Conservation (phyloP, 495 filamentous ascomycete species). For the Xeromyces bisporus region DNA sequence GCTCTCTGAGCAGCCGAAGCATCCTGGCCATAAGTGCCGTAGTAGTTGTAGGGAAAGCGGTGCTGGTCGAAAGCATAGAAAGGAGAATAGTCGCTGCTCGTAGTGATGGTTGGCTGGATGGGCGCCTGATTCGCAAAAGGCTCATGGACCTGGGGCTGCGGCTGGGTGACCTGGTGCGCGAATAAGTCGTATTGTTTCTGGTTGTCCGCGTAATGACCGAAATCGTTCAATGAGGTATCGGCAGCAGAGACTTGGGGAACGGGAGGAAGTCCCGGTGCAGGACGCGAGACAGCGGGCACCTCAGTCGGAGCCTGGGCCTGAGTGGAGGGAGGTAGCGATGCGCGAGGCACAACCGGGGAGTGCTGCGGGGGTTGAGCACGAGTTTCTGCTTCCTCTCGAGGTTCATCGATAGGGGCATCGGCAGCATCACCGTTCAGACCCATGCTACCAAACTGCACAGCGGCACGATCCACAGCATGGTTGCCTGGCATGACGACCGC, state of each 20-base stretch:
- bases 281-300: slow-evolving; percentile 44
- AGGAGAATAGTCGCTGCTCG: slow-evolving; percentile 62
- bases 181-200: slow-evolving; percentile 87
- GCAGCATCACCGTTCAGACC: slow-evolving; percentile 62
- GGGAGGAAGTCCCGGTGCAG: slow-evolving; percentile 51
- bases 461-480: slow-evolving; percentile 78
- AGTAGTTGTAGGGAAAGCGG: slow-evolving; percentile 66
- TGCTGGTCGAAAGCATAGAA: slow-evolving; percentile 80
- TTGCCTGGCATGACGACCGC: slow-evolving; percentile 98
- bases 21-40: slow-evolving; percentile 63
- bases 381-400: slow-evolving; percentile 88
- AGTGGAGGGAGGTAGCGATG: slow-evolving; percentile 67
- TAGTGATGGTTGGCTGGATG: slow-evolving; percentile 35
- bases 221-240: slow-evolving; percentile 36
- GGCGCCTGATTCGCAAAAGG: slow-evolving; percentile 41
- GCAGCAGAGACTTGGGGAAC: slow-evolving; percentile 38
- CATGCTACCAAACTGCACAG: slow-evolving; percentile 97
- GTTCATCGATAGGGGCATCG: slow-evolving; percentile 74
- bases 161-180: slow-evolving; percentile 54
- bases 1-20: slow-evolving; percentile 51
- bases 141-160: slow-evolving; percentile 40
- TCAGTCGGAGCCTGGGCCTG: slow-evolving; percentile 35
- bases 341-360: slow-evolving; percentile 80
- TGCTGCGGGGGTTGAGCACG: slow-evolving; percentile 86
- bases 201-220: slow-evolving; percentile 51